A percentile compares a stretch with the other conserved stretches of the same genome.
Evolutionary conservation across 768 basidiomycete species (phyloP).

Genomic region (Rhodotorula toruloides): DNA sequence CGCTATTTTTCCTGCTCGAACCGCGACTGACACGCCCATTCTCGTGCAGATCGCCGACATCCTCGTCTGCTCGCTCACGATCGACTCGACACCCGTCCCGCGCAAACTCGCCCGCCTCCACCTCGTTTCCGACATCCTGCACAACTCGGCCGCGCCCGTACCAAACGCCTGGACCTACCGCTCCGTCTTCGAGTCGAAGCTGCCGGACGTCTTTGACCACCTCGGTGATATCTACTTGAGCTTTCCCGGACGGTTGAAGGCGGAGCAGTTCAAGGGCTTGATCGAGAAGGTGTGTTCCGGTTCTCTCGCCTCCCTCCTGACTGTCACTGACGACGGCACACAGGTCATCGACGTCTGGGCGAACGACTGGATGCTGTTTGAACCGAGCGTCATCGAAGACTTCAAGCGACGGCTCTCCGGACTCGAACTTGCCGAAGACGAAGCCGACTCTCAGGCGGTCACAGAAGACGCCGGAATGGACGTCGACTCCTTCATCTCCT

Average conservation of each 20-base stretch:
- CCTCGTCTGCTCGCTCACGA: conserved; percentile 77
- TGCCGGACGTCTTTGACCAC: conserved; percentile 94
- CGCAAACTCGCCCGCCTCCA: conserved; percentile 92
- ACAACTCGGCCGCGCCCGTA: conserved; percentile 82
- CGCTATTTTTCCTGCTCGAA: too few species aligned
- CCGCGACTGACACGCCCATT: too few species aligned
- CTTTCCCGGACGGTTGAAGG: conserved; percentile 91
- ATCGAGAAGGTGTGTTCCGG: conserved; percentile 53
- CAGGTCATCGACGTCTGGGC: conserved; percentile 93
- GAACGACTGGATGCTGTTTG: conserved; percentile 87
- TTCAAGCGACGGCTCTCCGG: conserved; percentile 31
- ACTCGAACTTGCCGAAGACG: conserved; percentile 12
- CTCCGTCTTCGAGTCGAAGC: conserved; percentile 80
- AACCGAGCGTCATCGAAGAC: conserved; percentile 65
- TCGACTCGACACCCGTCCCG: conserved; percentile 93
- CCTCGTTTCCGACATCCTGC: conserved; percentile 93
- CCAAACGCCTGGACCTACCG: conserved; percentile 98
- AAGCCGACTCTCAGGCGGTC: not conserved
- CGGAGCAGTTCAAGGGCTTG: conserved; percentile 91
- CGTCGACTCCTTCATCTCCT: not conserved
- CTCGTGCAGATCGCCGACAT: conserved; percentile 73
- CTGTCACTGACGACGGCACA: not conserved
- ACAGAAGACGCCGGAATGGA: not conserved
- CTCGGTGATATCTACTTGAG: conserved; percentile 88
- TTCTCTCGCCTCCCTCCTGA: too few species aligned